Evolutionary conservation across 1,139 yeast species (phyloP), one percentile per base, ranked within the genome.

Genomic region (Wickerhamiella pararugosa): DNA sequence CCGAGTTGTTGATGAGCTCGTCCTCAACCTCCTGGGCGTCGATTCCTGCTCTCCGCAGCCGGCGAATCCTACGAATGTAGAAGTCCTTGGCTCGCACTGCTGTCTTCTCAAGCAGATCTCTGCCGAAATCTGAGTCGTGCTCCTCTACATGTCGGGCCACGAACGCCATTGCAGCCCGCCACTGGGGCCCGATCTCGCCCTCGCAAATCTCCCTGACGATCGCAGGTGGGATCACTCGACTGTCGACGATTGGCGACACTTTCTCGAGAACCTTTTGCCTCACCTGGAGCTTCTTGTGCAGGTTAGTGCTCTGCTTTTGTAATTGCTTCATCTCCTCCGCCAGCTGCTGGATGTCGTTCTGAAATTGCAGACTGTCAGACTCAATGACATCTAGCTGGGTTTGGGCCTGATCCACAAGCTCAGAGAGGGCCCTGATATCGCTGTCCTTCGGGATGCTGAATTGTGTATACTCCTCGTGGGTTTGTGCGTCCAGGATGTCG

Each of bases 51-150:
- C 47, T 37, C 5, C 54, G 42, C 7, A 51, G 37, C 21, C 37
- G 36, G 3, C 52, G 47, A 15, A 51, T 42, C 30, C 43, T 44
- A 6, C 41, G 32, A 8, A 51, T 43, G 29, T 47, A 48, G 52
- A 64, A 78, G 55, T 79, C 83, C 44, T 94, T 69, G 6, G 83
- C 75, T 43, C 94, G 67, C 55, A 86, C 96, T 1, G 82, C 61
- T 1, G 77, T 70, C 9, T 45, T 42, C 5, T 43, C 34, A 7
- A 49, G 38, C 28, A 51, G 43, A 55, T 74, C 77, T 34, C 59
- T 57, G 26, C 65, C 69, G 43, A 75, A 60, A 36, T 69, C 33
- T 3, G 39, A 10, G 9, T 29, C 46, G 25, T 52, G 44, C 38
- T 51, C 53, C 21, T 45, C 45, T 31, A 45, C 50, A 9, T 53